These are phyloP conservation scores for Melanogaster broomeanus DNA, from an alignment of 768 basidiomycete genomes.

Conservation along the genomic window DNA sequence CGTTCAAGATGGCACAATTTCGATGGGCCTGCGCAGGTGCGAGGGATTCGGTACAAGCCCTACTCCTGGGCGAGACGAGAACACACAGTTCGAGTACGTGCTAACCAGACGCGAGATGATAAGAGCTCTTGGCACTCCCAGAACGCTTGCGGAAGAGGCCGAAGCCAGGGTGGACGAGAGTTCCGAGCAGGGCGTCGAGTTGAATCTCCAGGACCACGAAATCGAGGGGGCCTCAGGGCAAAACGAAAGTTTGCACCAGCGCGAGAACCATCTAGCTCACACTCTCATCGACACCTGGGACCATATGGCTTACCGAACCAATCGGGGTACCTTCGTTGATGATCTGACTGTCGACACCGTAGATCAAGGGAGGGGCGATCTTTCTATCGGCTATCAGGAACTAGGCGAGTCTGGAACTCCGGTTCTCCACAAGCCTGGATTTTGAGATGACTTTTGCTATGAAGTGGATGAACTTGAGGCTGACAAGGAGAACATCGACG, in stretches of 20 bases:
- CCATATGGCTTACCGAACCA: not conserved
- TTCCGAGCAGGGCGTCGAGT: not conserved
- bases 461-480: slow-evolving; percentile 1
- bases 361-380: slow-evolving; percentile 5
- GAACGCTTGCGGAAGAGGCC: not conserved
- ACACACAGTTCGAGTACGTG: slow-evolving; percentile 17
- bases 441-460: slow-evolving; percentile 7
- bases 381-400: not conserved
- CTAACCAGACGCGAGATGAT: slow-evolving; percentile 28
- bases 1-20: not conserved
- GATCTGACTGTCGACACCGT: slow-evolving; percentile 15
- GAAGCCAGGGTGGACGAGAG: not conserved
- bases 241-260: not conserved
- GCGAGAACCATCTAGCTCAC: not conserved
- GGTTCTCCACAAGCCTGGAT: not conserved
- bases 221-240: not conserved
- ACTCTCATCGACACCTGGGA: not conserved
- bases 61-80: slow-evolving; percentile 12
- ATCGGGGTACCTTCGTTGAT: slow-evolving; percentile 7
- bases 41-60: slow-evolving; percentile 29
- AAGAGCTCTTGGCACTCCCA: slow-evolving; percentile 8
- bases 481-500: slow-evolving; percentile 16
- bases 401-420: slow-evolving; percentile 3
- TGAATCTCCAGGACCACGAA: not conserved
- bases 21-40: slow-evolving; percentile 18